Percentiles rank a stretch among this genome's conserved stretches.
Evolutionary conservation across 257 asterid species (phyloP).

Genomic region (Lycium ferocissimum): DNA sequence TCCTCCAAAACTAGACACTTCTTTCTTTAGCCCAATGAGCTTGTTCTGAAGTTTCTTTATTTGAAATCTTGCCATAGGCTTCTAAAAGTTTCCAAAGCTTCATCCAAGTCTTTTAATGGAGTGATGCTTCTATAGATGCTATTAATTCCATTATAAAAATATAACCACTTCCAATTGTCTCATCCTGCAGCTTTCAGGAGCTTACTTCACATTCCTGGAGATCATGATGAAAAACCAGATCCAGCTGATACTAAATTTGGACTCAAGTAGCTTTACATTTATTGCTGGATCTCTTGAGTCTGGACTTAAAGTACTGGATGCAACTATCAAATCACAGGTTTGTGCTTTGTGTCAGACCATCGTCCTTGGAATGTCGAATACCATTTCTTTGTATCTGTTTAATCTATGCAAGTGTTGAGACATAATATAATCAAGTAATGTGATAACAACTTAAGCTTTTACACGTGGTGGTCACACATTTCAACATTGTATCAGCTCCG

Average conservation of each 20-base stretch:
- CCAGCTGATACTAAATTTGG: slow-evolving; percentile 71
- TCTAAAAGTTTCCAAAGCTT: too few species aligned
- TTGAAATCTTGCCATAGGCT: too few species aligned
- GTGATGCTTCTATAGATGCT: too few species aligned
- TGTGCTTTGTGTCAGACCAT: slow-evolving; percentile 20
- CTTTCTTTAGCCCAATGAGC: too few species aligned
- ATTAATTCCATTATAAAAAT: not conserved
- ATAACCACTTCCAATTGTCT: not conserved
- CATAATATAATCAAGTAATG: slow-evolving; percentile 23
- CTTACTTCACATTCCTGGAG: slow-evolving; percentile 91
- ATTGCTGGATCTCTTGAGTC: slow-evolving; percentile 93
- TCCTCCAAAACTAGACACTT: too few species aligned
- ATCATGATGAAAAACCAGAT: slow-evolving; percentile 86
- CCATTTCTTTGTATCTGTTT: slow-evolving; percentile 27
- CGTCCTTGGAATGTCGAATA: not conserved
- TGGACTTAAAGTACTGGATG: slow-evolving; percentile 92
- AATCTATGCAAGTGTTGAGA: not conserved
- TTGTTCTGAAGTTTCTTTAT: too few species aligned
- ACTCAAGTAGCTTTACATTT: slow-evolving; percentile 79
- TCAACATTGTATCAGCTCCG: not conserved
- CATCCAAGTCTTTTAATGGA: too few species aligned
- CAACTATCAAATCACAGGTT: slow-evolving; percentile 92
- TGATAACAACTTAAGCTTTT: not conserved
- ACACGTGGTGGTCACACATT: not conserved
- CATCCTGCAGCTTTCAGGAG: slow-evolving; percentile 80